Base-by-base conservation (phyloP, 164 flowering plant genomes). In the Magnolia officinalis region DNA sequence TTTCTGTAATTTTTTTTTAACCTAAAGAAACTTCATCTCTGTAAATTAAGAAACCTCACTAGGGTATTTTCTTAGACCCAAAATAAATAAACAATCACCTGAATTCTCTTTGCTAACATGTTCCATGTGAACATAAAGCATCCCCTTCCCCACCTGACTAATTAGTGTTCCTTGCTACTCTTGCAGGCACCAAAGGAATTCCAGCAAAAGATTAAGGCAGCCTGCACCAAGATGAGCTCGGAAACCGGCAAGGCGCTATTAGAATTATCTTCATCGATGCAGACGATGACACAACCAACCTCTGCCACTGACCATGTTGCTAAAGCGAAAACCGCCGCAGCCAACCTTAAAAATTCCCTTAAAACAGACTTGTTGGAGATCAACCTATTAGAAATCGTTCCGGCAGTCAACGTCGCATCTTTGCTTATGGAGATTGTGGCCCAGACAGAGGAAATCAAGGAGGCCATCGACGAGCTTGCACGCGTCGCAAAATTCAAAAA, bases 401-500 rank as follows among this genome's bases (percentile, higher is more conserved):
- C 87, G 4, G 83, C 74, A 0, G 84, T 83, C 1, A 83, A 91
- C 0, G 85, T 88, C 4, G 85, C 90, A 29, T 86, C 92, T 4
- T 67, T 90, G 8, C 88, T 89, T 18, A 76, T 85, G 14, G 94
- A 90, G 58, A 75, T 87, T 14, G 84, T 85, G 6, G 21, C 72
- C n/a, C 86, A 86, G 82, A 83, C 86, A 0, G 87, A 87, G 72
- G 79, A 80, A 68, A 82, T 93, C 23, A 81, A 79, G 0, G 89
- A 87, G 14, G 75, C 89, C 0, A 87, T 89, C 24, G 77, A 80
- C 37, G 90, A 89, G 37, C 94, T 93, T 5, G 88, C 89, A 0
- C 74, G 80, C 7, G 19, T 55, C 21, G 72, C 73, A 7, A 69
- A 70, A 37, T 75, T 75, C 78, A 75, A 75, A 65, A 61, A 70